Percentiles rank a stretch among this genome's conserved stretches.
phyloP scores from a whole-genome alignment of 2,329 filamentous ascomycete species.

The Dryadomyces sulphureus region DNA sequence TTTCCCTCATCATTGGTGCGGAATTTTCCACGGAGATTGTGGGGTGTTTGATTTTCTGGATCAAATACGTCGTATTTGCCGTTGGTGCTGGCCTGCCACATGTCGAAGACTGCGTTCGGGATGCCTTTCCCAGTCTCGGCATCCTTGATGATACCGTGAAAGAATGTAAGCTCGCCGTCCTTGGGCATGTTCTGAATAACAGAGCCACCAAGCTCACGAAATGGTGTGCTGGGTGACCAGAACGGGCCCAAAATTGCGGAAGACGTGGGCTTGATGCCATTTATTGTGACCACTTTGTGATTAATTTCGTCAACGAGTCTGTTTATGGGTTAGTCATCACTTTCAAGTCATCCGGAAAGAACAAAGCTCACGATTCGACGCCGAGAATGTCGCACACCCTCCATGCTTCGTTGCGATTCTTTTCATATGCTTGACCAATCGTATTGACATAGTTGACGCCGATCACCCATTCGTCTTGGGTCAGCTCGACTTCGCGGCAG shows the following conservation, averaged over 20 bases:
- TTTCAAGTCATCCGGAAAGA: background rate
- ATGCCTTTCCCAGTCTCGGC: conserved; percentile 49
- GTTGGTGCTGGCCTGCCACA: conserved; percentile 68
- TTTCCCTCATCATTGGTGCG: conserved; percentile 47
- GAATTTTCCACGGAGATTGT: conserved; percentile 54
- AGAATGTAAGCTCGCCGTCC: conserved; percentile 38
- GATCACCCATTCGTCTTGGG: conserved; percentile 64
- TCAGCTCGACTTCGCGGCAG: conserved; percentile 64
- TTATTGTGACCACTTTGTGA: conserved; percentile 41
- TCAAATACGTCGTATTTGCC: conserved; percentile 53
- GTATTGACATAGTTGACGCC: conserved; percentile 46
- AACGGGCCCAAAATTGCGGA: conserved; percentile 77
- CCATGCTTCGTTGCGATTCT: conserved; percentile 59
- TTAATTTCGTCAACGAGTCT: conserved; percentile 69
- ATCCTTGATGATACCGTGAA: conserved; percentile 46
- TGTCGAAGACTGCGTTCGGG: conserved; percentile 50
- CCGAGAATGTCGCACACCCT: conserved; percentile 60
- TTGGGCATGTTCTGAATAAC: conserved; percentile 41
- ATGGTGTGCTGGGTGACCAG: conserved; percentile 60
- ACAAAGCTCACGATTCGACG: conserved; percentile 43
- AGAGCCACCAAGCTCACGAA: conserved; percentile 51
- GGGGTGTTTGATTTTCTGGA: conserved; percentile 43
- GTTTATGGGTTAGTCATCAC: background rate
- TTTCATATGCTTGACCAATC: conserved; percentile 53
- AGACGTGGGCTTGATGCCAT: conserved; percentile 43